These are phyloP conservation scores for Epichloe bromicola DNA, from an alignment of 2,329 filamentous ascomycete genomes.

Conservation along the genomic window DNA sequence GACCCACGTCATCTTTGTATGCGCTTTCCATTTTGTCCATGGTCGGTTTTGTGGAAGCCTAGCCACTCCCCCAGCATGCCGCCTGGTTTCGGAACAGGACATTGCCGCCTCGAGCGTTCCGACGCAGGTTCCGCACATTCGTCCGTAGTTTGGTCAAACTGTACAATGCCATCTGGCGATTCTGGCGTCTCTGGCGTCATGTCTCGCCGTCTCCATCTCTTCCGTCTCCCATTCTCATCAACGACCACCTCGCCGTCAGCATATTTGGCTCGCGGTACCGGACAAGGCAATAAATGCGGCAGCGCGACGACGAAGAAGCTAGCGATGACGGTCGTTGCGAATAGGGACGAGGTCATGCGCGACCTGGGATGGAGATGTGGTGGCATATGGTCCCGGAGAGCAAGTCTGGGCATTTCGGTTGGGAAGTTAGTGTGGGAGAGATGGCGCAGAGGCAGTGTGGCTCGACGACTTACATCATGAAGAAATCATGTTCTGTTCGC, in stretches of 20 bases:
- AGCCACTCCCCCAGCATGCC: slow-evolving; percentile 61
- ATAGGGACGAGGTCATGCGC: slow-evolving; percentile 83
- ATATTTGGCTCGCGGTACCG: slow-evolving; percentile 61
- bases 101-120: slow-evolving; percentile 52
- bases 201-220: slow-evolving; percentile 29
- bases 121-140: slow-evolving; percentile 22
- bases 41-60: slow-evolving; percentile 43
- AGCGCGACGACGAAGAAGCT: slow-evolving; percentile 87
- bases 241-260: slow-evolving; percentile 51
- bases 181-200: slow-evolving; percentile 21
- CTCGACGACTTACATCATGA: slow-evolving; percentile 9
- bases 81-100: slow-evolving; percentile 81
- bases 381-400: slow-evolving; percentile 43
- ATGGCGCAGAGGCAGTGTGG: not conserved
- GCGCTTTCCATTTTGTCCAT: slow-evolving; percentile 10
- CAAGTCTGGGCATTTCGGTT: not conserved
- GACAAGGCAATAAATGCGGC: slow-evolving; percentile 84
- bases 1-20: slow-evolving; percentile 12
- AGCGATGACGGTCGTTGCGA: slow-evolving; percentile 79
- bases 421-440: not conserved
- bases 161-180: slow-evolving; percentile 33
- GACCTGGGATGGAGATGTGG: slow-evolving; percentile 89
- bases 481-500: slow-evolving; percentile 9
- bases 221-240: slow-evolving; percentile 32
- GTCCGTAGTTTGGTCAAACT: slow-evolving; percentile 28